Evolutionary conservation across 129 eudicot genomes (phyloP), one percentile per base, ranked within the genome.

Genomic region (Helianthus tuberosus): DNA sequence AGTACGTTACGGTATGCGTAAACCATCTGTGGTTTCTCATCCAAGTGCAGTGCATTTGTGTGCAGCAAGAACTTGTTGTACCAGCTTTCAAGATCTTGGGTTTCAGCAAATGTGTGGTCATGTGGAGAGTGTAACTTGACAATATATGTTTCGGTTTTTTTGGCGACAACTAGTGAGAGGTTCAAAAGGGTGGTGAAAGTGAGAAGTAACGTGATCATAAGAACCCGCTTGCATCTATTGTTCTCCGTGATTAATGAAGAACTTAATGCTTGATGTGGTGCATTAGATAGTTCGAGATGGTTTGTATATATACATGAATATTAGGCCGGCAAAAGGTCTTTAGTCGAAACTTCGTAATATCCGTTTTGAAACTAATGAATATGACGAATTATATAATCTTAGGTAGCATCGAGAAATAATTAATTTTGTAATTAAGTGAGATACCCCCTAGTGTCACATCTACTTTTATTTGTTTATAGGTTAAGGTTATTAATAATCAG

Each of bases 31-130:
- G 77, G 47, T 44, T 55, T 67, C 11, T 72, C 69, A 43, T 59
- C 48, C 39, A 64, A 62, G 69, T 74, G 48, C 16, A 60, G 6
- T 5, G 48, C 11, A 13, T 74, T 51, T 48, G 61, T 50, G 8
- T 85, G 80, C 27, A 84, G 80, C 43, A 84, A 63, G 69, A 81
- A 87, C 6, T 85, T 68, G 53, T 63, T 51, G 68, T 87, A 76
- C 80, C 80, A 75, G 12, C 71, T 83, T 54, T 80, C 83, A 38
- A 76, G 69, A 49, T 74, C 79, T 57, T 69, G 50, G 2, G 72
- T 44, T 14, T 20, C 51, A 41, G 67, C 14, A 17, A 51, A 67
- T 11, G 46, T 57, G 61, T 29, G 65, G 70, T 29, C 53, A 3
- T 13, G 36, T 7, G 88, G 84, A 47, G 79, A 43, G 44, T 62